phyloP scores from a whole-genome alignment of 2,329 filamentous ascomycete genomes.

The Phialophora expanda region DNA sequence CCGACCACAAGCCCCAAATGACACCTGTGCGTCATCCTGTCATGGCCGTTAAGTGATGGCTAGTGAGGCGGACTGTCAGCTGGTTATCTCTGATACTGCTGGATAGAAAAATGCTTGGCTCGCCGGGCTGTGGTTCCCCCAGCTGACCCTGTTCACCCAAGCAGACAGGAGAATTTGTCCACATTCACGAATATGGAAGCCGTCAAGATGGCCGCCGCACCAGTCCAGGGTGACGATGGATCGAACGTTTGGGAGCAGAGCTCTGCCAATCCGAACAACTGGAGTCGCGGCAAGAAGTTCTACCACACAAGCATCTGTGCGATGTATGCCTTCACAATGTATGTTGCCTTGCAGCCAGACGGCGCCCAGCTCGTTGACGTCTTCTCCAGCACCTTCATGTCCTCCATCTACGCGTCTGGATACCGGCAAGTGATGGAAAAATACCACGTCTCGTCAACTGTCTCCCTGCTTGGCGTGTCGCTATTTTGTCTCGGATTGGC shows the following conservation, averaged over 20 bases:
- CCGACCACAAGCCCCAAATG: not conserved
- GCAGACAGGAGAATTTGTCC: not conserved
- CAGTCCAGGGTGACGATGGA: not conserved
- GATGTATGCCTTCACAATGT: conserved; percentile 18
- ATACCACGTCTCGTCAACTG: conserved; percentile 41
- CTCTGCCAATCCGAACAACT: conserved; percentile 12
- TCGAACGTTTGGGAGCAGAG: not conserved
- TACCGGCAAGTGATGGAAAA: conserved; percentile 61
- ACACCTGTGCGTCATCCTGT: not conserved
- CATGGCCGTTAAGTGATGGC: not conserved
- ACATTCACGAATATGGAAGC: not conserved
- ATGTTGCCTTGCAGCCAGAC: not conserved
- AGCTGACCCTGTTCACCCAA: not conserved
- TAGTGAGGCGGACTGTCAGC: no score
- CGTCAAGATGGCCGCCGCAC: not conserved
- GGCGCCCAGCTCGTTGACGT: not conserved
- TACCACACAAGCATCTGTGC: conserved; percentile 15
- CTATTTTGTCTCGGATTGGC: conserved; percentile 73
- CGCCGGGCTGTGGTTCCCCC: not conserved
- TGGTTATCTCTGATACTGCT: not conserved
- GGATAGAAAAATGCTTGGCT: not conserved
- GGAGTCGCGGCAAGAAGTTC: conserved; percentile 13
- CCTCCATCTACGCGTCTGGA: conserved; percentile 44
- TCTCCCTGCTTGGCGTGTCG: conserved; percentile 64
- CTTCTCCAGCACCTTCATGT: conserved; percentile 36